phyloP scores from a whole-genome alignment of 192 early-diverging fungal genomes.

The Coemansia sp. region DNA sequence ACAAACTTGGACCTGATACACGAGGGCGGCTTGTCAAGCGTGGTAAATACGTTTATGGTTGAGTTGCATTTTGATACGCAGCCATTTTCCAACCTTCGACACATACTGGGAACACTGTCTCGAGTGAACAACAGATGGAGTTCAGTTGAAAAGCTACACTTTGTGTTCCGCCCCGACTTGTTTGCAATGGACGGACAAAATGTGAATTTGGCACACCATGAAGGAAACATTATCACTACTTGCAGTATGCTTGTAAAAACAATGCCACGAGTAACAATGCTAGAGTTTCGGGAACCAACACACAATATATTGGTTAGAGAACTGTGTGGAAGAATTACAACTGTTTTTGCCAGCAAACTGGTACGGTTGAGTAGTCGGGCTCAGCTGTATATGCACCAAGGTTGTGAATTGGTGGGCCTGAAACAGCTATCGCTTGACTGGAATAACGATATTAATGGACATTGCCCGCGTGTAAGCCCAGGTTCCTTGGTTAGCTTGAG shows the following conservation, averaged over 20 bases:
- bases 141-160: not conserved
- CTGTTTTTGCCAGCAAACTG: not conserved
- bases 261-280: not conserved
- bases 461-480: not conserved
- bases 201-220: no score
- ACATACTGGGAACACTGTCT: not conserved
- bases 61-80: not conserved
- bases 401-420: not conserved
- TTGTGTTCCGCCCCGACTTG: not conserved
- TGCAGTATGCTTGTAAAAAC: not conserved
- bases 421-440: not conserved
- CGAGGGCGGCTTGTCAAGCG: not conserved
- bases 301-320: not conserved
- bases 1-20: slow-evolving; percentile 1
- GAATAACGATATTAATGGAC: not conserved
- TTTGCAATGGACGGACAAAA: not conserved
- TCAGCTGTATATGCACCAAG: not conserved
- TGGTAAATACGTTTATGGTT: not conserved
- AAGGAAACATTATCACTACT: no score
- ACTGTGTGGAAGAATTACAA: not conserved
- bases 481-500: not conserved
- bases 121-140: not conserved
- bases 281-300: not conserved
- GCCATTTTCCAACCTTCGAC: not conserved
- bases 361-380: not conserved